phyloP scores from a whole-genome alignment of 202 grass and related monocot species.

The Thinopyrum obtusiflorum region DNA sequence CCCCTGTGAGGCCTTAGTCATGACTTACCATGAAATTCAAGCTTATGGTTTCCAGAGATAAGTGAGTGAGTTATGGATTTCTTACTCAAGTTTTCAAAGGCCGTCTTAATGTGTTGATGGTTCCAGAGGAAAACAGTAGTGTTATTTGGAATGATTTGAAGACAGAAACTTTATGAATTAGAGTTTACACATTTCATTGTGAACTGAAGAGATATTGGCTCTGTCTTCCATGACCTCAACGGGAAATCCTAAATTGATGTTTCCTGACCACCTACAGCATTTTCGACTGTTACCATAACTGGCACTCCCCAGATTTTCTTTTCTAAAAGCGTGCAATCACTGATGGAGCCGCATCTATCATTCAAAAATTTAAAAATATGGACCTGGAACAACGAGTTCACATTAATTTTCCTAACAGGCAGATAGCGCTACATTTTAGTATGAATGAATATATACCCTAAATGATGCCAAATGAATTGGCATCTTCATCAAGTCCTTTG shows the following conservation, averaged over 20 bases:
- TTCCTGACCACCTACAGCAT: background rate
- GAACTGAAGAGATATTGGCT: background rate
- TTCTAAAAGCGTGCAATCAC: background rate
- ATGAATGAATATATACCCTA: background rate
- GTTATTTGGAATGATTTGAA: background rate
- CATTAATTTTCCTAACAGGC: background rate
- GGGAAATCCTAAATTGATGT: background rate
- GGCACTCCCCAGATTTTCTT: background rate
- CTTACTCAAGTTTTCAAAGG: background rate
- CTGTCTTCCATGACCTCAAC: background rate
- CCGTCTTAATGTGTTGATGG: background rate
- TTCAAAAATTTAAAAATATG: background rate
- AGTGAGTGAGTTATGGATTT: background rate
- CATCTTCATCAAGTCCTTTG: background rate
- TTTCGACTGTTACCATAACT: background rate
- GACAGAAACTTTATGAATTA: background rate
- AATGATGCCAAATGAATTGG: background rate
- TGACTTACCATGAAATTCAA: background rate
- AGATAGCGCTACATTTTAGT: constrained; percentile 18
- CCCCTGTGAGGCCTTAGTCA: background rate
- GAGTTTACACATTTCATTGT: background rate
- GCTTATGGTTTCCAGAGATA: background rate
- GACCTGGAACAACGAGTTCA: background rate
- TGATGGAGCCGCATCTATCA: background rate
- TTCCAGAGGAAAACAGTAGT: background rate